Base-by-base conservation (phyloP, 2,329 filamentous ascomycete genomes). In the Neonectria sp. region DNA sequence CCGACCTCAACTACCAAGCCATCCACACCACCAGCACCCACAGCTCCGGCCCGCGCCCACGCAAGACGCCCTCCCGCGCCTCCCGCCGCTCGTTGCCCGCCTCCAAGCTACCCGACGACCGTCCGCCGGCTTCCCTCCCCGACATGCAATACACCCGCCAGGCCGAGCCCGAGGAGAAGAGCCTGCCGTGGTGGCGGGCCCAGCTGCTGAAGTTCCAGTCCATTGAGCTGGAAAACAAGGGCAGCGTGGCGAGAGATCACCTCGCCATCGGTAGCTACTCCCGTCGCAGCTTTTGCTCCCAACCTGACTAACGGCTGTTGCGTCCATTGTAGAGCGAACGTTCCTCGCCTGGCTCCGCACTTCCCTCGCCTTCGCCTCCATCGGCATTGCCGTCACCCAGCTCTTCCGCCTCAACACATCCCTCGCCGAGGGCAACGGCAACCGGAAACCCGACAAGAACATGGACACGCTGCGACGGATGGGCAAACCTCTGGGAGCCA, bases 331-430 rank as follows among this genome's bases (percentile, higher is more conserved):
- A 95, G 93, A 96, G 81, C 88, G 93, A 24, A 96, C 93, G 0
- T 96, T 95, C 80, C 88, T 96, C 35, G 93, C 93, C 61, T 96
- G 93, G 93, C 86, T 96, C 49, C 89, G 93, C 59, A 96, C 93
- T 3, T 95, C 92, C 3, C 87, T 96, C 40, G 90, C 92, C 27
- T 96, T 96, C 76, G 92, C 93, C 12, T 92, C 89, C 37, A 95
- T 96, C 72, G 93, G 93, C 64, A 93, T 96, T 67, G 93, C 93
- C 49, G 88, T 96, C 46, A 95, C 93, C 1, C 93, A 96, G 79
- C 89, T 96, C 55, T 95, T 96, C 82, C 91, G 93, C 29, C 89
- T 96, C 64, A 95, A 95, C 82, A 92, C 90, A 0, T 87, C 89
- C 9, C 82, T 92, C 46, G 33, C 29, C 31, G 76, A 81, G 25